Conservation (phyloP, 2,329 filamentous ascomycete species). For the Aspergillus brasiliensis region DNA sequence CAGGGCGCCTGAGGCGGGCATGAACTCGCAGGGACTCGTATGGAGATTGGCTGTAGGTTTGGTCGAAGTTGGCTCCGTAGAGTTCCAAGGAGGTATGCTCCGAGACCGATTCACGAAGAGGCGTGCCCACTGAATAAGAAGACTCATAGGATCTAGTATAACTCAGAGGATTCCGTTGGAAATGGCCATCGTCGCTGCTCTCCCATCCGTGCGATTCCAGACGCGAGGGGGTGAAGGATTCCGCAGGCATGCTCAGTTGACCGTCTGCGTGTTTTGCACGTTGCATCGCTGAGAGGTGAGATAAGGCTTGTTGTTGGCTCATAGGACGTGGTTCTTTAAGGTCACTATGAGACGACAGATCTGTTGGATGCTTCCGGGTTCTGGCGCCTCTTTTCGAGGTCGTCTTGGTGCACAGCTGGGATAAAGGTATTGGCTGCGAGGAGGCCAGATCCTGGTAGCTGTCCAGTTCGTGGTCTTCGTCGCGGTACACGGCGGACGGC, state of each 20-base stretch:
- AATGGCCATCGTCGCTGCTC: constrained; percentile 4
- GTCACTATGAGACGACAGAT: constrained; percentile 7
- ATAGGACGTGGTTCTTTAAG: background rate
- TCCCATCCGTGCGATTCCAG: constrained; percentile 13
- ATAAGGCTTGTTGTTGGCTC: background rate
- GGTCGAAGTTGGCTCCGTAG: constrained; percentile 15
- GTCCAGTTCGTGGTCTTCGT: constrained; percentile 19
- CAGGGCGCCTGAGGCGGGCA: background rate
- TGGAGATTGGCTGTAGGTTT: constrained; percentile 12
- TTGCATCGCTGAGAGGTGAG: constrained; percentile 3
- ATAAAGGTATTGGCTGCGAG: constrained; percentile 27
- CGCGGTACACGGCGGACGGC: background rate
- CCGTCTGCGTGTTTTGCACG: constrained; percentile 2
- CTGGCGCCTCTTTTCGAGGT: constrained; percentile 24
- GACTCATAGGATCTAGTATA: constrained; percentile 11
- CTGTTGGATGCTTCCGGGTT: constrained; percentile 19
- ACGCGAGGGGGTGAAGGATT: background rate
- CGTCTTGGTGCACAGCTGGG: constrained; percentile 21
- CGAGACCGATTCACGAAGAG: background rate
- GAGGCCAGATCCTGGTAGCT: constrained; percentile 26
- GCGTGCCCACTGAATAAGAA: background rate
- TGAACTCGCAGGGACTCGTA: constrained; percentile 9
- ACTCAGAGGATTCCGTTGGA: constrained; percentile 20
- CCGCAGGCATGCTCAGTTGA: background rate
- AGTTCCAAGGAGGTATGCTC: constrained; percentile 2